These are phyloP conservation scores for Moelleriella libera DNA, from an alignment of 2,329 filamentous ascomycete species.

Conservation along the genomic window DNA sequence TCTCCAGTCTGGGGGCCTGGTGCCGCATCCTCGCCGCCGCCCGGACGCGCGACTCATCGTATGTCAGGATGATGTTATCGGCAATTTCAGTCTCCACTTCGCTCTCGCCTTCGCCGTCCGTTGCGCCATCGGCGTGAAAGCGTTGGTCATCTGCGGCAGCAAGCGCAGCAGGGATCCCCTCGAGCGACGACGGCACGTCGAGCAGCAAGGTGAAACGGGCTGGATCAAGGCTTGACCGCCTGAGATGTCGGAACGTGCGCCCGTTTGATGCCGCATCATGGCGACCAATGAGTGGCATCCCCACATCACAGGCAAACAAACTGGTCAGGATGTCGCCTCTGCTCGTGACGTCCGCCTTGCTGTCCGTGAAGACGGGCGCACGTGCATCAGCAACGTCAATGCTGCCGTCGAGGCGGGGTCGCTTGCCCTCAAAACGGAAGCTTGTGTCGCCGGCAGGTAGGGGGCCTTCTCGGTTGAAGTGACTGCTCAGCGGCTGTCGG, in stretches of 20 bases:
- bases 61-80: conserved; percentile 10
- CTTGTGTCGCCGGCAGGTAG: conserved; percentile 49
- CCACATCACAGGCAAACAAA: conserved; percentile 27
- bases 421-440: conserved; percentile 49
- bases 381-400: conserved; percentile 47
- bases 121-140: not conserved
- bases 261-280: conserved; percentile 20
- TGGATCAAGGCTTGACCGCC: not conserved
- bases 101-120: conserved; percentile 7
- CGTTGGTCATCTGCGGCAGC: no score
- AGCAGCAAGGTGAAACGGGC: conserved; percentile 15
- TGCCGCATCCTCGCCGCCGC: conserved; percentile 21
- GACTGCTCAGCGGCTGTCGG: conserved; percentile 59
- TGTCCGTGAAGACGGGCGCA: conserved; percentile 40
- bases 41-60: conserved; percentile 26
- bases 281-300: conserved; percentile 9
- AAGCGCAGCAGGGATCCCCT: conserved; percentile 12
- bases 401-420: conserved; percentile 46
- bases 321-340: conserved; percentile 46
- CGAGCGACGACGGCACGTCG: conserved; percentile 28
- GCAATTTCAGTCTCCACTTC: conserved; percentile 9
- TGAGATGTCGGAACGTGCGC: conserved; percentile 17
- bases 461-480: conserved; percentile 58
- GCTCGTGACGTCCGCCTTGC: conserved; percentile 44
- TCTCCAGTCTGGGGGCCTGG: conserved; percentile 22